A percentile compares a stretch with the other conserved stretches of the same genome.
These are phyloP conservation scores for Blastocrithidia nonstop DNA, from an alignment of 208 protist species.

Conservation along the genomic window DNA sequence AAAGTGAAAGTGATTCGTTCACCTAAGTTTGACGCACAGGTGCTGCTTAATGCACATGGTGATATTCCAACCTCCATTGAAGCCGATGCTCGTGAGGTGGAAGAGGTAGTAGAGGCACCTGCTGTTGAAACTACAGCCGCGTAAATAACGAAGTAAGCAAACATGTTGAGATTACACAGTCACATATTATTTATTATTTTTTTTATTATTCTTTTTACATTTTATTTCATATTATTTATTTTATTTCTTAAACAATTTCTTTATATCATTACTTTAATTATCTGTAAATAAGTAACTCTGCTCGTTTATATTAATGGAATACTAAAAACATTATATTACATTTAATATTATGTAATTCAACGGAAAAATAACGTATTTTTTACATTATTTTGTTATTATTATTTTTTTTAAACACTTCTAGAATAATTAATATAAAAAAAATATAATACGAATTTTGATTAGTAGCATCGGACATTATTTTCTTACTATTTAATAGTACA, in stretches of 20 bases:
- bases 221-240: too few relatives aligned
- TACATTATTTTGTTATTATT: too few relatives aligned
- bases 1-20: conserved; percentile 96
- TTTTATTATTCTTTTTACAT: conserved; percentile 5
- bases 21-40: conserved; percentile 91
- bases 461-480: too few relatives aligned
- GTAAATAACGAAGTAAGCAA: neutral
- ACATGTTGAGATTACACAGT: neutral
- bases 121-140: conserved; percentile 11
- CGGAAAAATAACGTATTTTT: too few relatives aligned
- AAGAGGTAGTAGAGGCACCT: conserved; percentile 43
- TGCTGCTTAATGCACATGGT: conserved; percentile 87
- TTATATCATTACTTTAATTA: neutral
- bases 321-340: too few relatives aligned
- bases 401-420: too few relatives aligned
- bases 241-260: conserved; percentile 5
- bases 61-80: conserved; percentile 67
- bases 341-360: too few relatives aligned
- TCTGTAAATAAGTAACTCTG: conserved; percentile 1
- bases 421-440: too few relatives aligned
- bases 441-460: too few relatives aligned
- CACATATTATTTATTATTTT: neutral
- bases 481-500: too few relatives aligned
- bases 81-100: conserved; percentile 53
- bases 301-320: neutral